A percentile compares a stretch with the other conserved stretches of the same genome.
Evolutionary conservation across 345 rosid genomes (phyloP).

Genomic region (Trapa incisa): DNA sequence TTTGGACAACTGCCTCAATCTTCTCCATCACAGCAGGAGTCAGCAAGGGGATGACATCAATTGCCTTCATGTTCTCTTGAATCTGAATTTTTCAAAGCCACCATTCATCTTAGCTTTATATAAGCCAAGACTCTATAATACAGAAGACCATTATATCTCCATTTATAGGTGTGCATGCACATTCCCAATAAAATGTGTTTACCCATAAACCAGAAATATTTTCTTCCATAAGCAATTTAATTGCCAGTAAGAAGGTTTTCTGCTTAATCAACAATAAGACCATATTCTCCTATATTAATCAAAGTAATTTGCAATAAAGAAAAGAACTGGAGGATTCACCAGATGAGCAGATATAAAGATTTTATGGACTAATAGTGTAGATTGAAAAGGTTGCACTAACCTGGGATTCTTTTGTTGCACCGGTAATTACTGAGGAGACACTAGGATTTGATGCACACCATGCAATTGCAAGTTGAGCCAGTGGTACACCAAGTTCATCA

Average conservation of each 20-base stretch:
- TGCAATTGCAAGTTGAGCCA: conserved; percentile 92
- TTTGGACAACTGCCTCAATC: conserved; percentile 73
- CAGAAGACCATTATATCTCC: not conserved
- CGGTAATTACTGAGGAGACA: conserved; percentile 88
- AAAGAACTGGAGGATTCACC: not conserved
- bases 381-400: conserved; percentile 20
- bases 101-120: not conserved
- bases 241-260: not conserved
- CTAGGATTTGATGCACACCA: conserved; percentile 99
- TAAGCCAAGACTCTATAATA: not conserved
- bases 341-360: not conserved
- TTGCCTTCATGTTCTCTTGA: conserved; percentile 96
- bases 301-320: not conserved
- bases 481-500: conserved; percentile 89
- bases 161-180: not conserved
- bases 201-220: not conserved
- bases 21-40: conserved; percentile 84
- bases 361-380: not conserved
- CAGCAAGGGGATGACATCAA: conserved; percentile 69
- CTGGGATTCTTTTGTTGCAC: conserved; percentile 98
- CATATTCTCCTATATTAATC: not conserved
- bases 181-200: not conserved
- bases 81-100: conserved; percentile 29
- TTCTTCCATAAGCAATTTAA: not conserved
- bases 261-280: not conserved